Evolutionary conservation across 169 alveolate genomes (phyloP).

Genomic region (Condylostoma magnum): DNA sequence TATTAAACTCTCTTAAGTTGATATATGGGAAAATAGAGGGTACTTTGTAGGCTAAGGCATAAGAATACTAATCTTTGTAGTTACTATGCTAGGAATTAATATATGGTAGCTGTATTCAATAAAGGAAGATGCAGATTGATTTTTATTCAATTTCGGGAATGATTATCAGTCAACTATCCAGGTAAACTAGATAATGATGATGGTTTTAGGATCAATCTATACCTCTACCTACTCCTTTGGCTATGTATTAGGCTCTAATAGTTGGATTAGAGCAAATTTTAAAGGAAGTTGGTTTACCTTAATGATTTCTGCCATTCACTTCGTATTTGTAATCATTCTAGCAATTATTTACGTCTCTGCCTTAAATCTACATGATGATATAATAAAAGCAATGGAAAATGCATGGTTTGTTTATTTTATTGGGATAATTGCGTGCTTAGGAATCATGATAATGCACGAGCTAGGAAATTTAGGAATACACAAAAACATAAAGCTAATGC

Average conservation of each 20-base stretch:
- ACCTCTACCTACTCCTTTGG: neutral
- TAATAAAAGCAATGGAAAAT: neutral
- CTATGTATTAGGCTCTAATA: slow-evolving; percentile 4
- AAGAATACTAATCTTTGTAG: neutral
- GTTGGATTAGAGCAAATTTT: neutral
- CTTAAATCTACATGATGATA: neutral
- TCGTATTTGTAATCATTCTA: neutral
- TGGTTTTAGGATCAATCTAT: neutral
- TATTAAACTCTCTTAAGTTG: neutral
- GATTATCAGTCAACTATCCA: neutral
- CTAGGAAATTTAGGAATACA: neutral
- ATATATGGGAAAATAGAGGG: neutral
- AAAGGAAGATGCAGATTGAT: too few species aligned
- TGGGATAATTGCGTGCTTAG: neutral
- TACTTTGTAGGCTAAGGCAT: neutral
- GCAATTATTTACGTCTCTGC: neutral
- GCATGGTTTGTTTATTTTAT: neutral
- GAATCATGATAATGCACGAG: neutral
- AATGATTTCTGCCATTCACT: neutral
- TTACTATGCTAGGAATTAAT: neutral
- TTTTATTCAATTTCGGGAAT: neutral
- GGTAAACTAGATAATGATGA: neutral
- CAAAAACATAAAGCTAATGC: neutral
- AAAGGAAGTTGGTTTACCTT: neutral
- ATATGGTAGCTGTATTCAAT: slow-evolving; percentile 1